Base-by-base conservation (phyloP, 345 rosid species). In the Rhizophora apiculata region DNA sequence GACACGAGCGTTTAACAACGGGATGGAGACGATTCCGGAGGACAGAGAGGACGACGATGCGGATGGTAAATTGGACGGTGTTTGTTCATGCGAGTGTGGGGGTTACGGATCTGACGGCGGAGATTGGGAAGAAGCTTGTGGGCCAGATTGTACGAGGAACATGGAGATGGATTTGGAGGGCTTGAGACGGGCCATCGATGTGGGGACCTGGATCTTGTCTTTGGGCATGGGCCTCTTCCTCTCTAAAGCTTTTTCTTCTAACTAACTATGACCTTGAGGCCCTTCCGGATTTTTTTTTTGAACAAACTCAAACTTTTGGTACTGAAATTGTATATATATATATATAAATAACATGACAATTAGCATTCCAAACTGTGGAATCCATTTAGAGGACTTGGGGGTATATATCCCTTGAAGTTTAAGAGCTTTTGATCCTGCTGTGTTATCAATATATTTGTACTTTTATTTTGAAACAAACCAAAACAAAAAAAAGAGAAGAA, bases 21-120 rank as follows among this genome's bases (percentile, higher is more conserved):
- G 72, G 75, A 53, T 94, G 77, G 95, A 84, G 78, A 90, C 82
- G 79, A 94, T 94, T 8, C 97, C 96, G 2, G 97, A 94, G 86
- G 90, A 82, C 60, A 74, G 78, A 32, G 87, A 80, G 62, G 83
- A 51, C n/a, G 78, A 75, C 26, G 73, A 39, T 9, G 36, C 16
- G 0, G 62, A 4, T 26, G 36, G 1, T 31, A 70, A 34, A 36
- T 54, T 65, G 46, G 82, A 79, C 70, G 87, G 79, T 37, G 29
- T 68, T 34, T 75, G 81, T 63, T 36, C 39, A 9, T 82, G 83
- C 73, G 62, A 77, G 39, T 69, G 85, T 46, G 87, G 8, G 30
- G 75, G 21, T 24, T 49, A 62, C 9, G 32, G 73, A 62, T 22
- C 67, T 15, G 53, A 70, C 60, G 74, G 67, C 31, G 85, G 70